Percentiles rank a stretch among this genome's conserved stretches.
Evolutionary conservation across 352 stramenopile genomes (phyloP).

Genomic region (Phytophthora brassicae): DNA sequence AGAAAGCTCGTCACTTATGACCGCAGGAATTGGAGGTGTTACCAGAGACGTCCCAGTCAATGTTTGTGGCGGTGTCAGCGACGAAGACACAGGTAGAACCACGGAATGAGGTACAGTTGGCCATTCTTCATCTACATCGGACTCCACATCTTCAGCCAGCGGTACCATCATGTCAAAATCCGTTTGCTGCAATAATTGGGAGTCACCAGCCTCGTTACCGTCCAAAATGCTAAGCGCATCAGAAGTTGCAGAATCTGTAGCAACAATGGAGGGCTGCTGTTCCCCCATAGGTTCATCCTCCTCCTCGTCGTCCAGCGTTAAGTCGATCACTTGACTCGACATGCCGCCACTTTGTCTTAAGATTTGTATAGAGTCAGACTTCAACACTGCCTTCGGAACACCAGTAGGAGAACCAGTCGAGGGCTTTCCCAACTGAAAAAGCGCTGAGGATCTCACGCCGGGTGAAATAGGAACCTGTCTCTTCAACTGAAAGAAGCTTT

Average conservation of each 20-base stretch:
- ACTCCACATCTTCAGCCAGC: slow-evolving; percentile 38
- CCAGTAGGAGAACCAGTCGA: not conserved
- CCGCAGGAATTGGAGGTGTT: too few relatives aligned
- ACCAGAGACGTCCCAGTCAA: too few relatives aligned
- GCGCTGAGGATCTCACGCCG: not conserved
- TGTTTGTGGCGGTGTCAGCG: not conserved
- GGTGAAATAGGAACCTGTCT: not conserved
- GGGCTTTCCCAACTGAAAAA: slow-evolving; percentile 19
- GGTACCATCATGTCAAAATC: slow-evolving; percentile 11
- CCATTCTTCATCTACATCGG: slow-evolving; percentile 69
- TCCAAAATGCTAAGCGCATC: slow-evolving; percentile 3
- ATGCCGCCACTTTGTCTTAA: not conserved
- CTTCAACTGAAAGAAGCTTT: slow-evolving; percentile 19
- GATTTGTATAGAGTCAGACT: slow-evolving; percentile 16
- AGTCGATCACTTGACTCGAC: slow-evolving; percentile 42
- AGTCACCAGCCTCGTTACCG: not conserved
- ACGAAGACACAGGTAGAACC: not conserved
- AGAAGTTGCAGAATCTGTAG: slow-evolving; percentile 6
- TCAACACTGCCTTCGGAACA: too few relatives aligned
- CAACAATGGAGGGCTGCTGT: not conserved
- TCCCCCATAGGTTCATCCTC: slow-evolving; percentile 43
- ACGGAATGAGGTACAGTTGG: slow-evolving; percentile 18
- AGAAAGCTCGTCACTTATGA: not conserved
- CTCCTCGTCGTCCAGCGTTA: slow-evolving; percentile 60
- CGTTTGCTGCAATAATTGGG: not conserved